Conservation (phyloP, 257 asterid genomes). For the Scutellaria galericulata region DNA sequence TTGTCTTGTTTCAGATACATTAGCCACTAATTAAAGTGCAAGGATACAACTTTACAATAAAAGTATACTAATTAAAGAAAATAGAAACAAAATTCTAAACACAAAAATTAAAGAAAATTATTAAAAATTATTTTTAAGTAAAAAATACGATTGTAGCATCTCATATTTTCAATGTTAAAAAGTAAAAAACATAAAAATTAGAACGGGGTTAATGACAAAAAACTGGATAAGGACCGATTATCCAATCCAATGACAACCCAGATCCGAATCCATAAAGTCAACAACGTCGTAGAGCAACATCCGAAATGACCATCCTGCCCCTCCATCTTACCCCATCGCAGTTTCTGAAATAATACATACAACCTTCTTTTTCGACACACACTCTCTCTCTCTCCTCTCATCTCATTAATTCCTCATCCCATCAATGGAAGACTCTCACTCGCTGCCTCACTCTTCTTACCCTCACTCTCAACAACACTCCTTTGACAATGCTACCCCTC, state of each 20-base stretch:
- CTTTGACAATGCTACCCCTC: conserved; percentile 30
- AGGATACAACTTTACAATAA: no score
- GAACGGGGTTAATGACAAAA: conserved; percentile 28
- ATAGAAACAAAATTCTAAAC: no score
- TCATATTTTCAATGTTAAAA: background rate
- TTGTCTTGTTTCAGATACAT: no score
- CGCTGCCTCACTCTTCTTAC: conserved; percentile 36
- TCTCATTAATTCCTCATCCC: conserved; percentile 26
- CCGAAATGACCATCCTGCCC: conserved; percentile 40
- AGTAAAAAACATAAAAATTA: background rate
- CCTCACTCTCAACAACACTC: conserved; percentile 31
- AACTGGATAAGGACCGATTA: conserved; percentile 36
- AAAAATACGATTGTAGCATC: background rate
- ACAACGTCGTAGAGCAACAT: conserved; percentile 19
- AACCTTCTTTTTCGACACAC: conserved; percentile 3
- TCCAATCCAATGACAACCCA: conserved; percentile 34
- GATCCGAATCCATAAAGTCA: conserved; percentile 42
- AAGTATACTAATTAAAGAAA: no score
- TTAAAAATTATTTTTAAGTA: no score
- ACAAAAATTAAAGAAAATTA: no score
- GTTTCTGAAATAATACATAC: conserved; percentile 23
- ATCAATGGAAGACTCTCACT: conserved; percentile 54
- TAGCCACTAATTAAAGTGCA: no score
- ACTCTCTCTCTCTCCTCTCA: conserved; percentile 32
- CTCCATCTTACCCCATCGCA: background rate